A percentile compares a stretch with the other conserved stretches of the same genome.
Evolutionary conservation across 2,329 filamentous ascomycete species (phyloP).

Genomic region (Camillea tinctor): DNA sequence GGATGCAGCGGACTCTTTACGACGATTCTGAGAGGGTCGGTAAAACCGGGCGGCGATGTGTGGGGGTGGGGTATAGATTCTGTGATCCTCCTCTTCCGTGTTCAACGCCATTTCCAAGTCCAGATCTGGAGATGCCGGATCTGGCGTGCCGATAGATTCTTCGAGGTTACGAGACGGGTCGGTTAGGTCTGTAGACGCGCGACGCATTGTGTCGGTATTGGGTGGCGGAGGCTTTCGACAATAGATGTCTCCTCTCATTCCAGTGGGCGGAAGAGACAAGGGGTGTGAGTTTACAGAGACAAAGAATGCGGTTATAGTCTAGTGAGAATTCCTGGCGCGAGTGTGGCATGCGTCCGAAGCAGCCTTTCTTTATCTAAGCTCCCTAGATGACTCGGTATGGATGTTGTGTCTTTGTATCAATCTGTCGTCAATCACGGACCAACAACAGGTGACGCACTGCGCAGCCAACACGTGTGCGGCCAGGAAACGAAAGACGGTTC

Average conservation of each 20-base stretch:
- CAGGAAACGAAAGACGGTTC: slow-evolving; percentile 11
- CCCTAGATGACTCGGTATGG: slow-evolving; percentile 5
- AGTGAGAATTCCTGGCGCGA: slow-evolving; percentile 9
- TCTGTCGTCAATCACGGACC: slow-evolving; percentile 15
- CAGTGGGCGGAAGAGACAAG: slow-evolving; percentile 16
- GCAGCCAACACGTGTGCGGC: slow-evolving; percentile 1
- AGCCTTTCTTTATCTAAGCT: slow-evolving; percentile 9
- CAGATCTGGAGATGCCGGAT: slow-evolving; percentile 28
- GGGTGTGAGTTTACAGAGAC: slow-evolving; percentile 7
- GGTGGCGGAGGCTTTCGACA: slow-evolving; percentile 6
- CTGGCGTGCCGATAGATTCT: slow-evolving; percentile 33
- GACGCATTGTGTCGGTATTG: slow-evolving; percentile 39
- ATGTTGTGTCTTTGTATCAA: slow-evolving; percentile 9
- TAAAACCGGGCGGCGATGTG: slow-evolving; percentile 79
- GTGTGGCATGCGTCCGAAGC: slow-evolving; percentile 6
- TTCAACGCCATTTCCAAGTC: slow-evolving; percentile 31
- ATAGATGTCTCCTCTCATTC: slow-evolving; percentile 14
- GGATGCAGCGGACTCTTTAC: slow-evolving; percentile 73
- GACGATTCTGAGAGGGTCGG: slow-evolving; percentile 62
- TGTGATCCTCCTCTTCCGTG: slow-evolving; percentile 35
- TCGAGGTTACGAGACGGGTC: slow-evolving; percentile 42
- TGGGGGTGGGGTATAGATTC: slow-evolving; percentile 64
- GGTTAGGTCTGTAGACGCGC: slow-evolving; percentile 40
- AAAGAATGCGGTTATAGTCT: slow-evolving; percentile 4
- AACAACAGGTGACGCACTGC: slow-evolving; percentile 20